A percentile compares a stretch with the other conserved stretches of the same genome.
phyloP scores from a whole-genome alignment of 345 rosid genomes.

The Eucalyptus cloeziana region DNA sequence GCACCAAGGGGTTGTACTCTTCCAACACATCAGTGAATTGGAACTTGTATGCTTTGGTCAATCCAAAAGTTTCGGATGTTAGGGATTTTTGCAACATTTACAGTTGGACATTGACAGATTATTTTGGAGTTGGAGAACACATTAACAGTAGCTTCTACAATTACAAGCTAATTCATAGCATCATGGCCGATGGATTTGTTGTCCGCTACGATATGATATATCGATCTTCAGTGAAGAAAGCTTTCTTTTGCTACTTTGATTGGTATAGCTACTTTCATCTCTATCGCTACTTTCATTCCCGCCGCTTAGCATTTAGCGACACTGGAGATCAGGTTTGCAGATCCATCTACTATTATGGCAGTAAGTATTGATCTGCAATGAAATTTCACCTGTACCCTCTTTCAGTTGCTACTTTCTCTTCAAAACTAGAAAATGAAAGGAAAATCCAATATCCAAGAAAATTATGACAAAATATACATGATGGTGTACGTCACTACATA shows the following conservation, averaged over 20 bases:
- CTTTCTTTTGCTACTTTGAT: background rate
- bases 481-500: background rate
- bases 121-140: too few species aligned
- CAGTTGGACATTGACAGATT: too few species aligned
- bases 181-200: background rate
- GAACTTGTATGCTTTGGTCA: too few species aligned
- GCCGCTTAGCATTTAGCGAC: too few species aligned
- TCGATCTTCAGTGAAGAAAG: too few species aligned
- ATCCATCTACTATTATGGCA: accelerated
- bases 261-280: background rate
- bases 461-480: background rate
- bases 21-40: too few species aligned
- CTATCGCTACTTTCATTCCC: too few species aligned
- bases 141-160: background rate
- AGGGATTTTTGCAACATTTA: background rate
- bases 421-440: background rate
- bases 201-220: too few species aligned
- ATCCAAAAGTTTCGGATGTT: background rate
- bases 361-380: background rate
- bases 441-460: background rate
- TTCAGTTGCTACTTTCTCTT: background rate
- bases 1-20: too few species aligned
- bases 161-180: background rate
- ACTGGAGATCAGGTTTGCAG: too few species aligned
- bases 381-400: too few species aligned